Conservation (phyloP, 495 filamentous ascomycete genomes). For the Eremomyces bilateralis region DNA sequence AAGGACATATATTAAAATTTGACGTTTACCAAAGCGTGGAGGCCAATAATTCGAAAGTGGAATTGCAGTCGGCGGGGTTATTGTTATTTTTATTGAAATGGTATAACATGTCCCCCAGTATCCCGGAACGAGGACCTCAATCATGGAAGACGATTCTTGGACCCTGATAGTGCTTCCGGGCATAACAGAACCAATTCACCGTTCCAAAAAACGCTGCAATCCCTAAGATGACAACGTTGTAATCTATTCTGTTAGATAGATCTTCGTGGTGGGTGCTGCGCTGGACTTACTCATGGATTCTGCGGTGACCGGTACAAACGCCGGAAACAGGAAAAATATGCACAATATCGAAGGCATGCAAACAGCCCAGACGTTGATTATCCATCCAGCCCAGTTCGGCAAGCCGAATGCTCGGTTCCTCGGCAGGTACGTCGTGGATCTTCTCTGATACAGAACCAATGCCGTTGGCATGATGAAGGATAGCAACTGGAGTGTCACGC, state of each 20-base stretch:
- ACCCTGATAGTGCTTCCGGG: not conserved
- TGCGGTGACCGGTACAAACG: not conserved
- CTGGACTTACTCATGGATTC: not conserved
- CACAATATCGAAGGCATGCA: not conserved
- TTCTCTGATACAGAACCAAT: not conserved
- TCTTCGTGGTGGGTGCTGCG: not conserved
- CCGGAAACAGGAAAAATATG: not conserved
- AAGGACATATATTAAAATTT: no score
- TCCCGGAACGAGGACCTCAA: no score
- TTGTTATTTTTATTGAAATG: no score
- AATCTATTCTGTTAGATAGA: not conserved
- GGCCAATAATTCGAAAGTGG: no score
- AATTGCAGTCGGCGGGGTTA: no score
- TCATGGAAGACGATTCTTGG: not conserved
- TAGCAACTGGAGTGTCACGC: not conserved
- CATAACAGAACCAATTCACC: not conserved
- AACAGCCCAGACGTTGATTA: not conserved
- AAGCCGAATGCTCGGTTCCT: not conserved
- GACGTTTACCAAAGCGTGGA: no score
- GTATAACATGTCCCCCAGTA: no score
- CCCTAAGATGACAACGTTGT: not conserved
- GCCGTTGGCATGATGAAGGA: not conserved
- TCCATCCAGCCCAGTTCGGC: not conserved
- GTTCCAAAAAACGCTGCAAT: not conserved
- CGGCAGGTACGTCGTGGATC: not conserved